A percentile compares a stretch with the other conserved stretches of the same genome.
Evolutionary conservation across 208 protist species (phyloP).

Genomic region (Tritrichomonas musculus): DNA sequence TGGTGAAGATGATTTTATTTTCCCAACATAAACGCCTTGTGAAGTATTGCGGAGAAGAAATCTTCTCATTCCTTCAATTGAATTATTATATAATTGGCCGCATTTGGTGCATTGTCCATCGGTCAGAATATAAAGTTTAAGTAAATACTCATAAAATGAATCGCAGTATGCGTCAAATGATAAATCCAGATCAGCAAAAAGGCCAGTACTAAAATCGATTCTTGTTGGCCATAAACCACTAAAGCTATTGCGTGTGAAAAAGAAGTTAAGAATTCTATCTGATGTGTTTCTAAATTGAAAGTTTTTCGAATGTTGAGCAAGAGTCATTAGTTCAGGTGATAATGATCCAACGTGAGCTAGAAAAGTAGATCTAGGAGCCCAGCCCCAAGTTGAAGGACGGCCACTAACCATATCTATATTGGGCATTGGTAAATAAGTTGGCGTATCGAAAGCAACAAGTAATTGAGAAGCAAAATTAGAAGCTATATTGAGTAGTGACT

Average conservation of each 20-base stretch:
- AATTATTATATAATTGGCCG: neutral
- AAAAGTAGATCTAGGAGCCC: conserved; percentile 48
- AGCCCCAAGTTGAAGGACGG: conserved; percentile 15
- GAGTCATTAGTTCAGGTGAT: conserved; percentile 60
- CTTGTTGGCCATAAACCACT: neutral
- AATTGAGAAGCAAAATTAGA: conserved; percentile 44
- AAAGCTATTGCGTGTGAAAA: neutral
- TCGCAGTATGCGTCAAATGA: conserved; percentile 58
- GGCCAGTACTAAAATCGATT: neutral
- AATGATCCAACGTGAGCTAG: conserved; percentile 62
- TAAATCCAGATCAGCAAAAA: neutral
- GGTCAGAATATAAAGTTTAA: conserved; percentile 50
- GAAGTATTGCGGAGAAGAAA: neutral
- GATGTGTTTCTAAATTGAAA: neutral
- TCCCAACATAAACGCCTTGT: neutral
- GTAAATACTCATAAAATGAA: conserved; percentile 62
- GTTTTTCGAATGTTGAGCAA: neutral
- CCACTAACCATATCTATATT: conserved; percentile 39
- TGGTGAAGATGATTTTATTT: neutral
- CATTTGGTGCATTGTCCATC: neutral
- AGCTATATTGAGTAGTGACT: conserved; percentile 51
- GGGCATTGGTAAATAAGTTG: conserved; percentile 44
- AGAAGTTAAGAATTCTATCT: neutral
- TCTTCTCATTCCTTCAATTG: neutral
- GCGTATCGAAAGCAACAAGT: conserved; percentile 47